These are phyloP conservation scores for Candida tunisiensis DNA, from an alignment of 1,139 yeast genomes.

Conservation along the genomic window DNA sequence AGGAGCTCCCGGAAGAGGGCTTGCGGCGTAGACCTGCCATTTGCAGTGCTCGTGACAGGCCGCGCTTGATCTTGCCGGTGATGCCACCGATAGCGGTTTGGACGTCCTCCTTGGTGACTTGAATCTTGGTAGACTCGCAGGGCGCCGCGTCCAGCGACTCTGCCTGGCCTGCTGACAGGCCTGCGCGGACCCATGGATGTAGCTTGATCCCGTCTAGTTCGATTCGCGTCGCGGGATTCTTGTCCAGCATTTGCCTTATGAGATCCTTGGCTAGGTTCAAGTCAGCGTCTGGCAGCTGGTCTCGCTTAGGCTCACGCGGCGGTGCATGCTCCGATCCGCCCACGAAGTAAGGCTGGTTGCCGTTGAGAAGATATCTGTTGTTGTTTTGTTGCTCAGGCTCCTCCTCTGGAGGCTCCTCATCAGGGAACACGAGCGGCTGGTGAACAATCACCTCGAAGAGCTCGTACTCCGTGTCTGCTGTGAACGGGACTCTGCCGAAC, in stretches of 20 bases:
- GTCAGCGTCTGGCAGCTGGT: conserved; percentile 9
- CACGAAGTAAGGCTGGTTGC: too few relatives aligned
- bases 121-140: conserved; percentile 24
- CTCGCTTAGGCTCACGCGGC: conserved; percentile 13
- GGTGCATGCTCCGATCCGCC: too few relatives aligned
- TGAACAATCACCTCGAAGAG: conserved; percentile 71
- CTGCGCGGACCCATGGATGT: conserved; percentile 64
- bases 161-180: conserved; percentile 33
- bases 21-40: conserved; percentile 20
- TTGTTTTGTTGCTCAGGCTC: neutral
- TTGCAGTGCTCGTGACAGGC: conserved; percentile 39
- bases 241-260: conserved; percentile 42
- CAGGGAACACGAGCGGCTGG: conserved; percentile 46
- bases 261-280: conserved; percentile 42
- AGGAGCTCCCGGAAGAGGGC: conserved; percentile 8
- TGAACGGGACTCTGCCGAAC: conserved; percentile 81
- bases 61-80: conserved; percentile 46
- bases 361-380: too few relatives aligned
- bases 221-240: conserved; percentile 53
- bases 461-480: conserved; percentile 77
- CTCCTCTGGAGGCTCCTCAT: conserved; percentile 12
- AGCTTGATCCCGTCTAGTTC: conserved; percentile 57
- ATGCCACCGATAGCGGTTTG: conserved; percentile 66
- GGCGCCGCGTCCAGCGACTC: conserved; percentile 19
- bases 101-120: conserved; percentile 53